A percentile compares a stretch with the other conserved stretches of the same genome.
Conservation (phyloP, 352 stramenopile species). For the Phytophthora foliorum region DNA sequence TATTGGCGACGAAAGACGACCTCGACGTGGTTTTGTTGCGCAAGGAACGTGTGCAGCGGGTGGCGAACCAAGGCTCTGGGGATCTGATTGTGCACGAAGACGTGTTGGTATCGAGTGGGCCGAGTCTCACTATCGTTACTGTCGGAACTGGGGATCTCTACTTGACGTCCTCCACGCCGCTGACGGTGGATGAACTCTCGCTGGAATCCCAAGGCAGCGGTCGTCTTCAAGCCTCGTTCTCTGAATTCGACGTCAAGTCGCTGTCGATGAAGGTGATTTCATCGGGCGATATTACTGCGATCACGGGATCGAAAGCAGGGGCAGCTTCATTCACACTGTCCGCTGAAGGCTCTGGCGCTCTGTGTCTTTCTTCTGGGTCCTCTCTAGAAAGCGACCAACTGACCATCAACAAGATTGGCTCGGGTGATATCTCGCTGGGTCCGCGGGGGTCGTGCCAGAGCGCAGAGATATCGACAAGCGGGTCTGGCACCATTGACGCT, state of each 20-base stretch:
- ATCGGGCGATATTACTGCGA: constrained; percentile 9
- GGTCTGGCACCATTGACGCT: constrained; percentile 25
- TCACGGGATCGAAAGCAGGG: neutral
- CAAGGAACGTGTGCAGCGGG: constrained; percentile 15
- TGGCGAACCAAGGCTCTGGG: constrained; percentile 32
- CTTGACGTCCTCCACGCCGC: neutral
- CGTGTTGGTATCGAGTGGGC: constrained; percentile 21
- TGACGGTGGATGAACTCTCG: constrained; percentile 20
- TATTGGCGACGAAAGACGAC: constrained; percentile 7
- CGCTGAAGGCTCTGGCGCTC: constrained; percentile 16
- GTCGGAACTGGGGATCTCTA: constrained; percentile 24
- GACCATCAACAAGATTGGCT: constrained; percentile 20
- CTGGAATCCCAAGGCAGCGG: constrained; percentile 28
- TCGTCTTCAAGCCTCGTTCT: constrained; percentile 22
- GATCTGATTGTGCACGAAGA: constrained; percentile 20
- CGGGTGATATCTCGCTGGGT: constrained; percentile 23
- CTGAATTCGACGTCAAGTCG: constrained; percentile 24
- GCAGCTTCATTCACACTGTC: neutral
- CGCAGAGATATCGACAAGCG: constrained; percentile 19
- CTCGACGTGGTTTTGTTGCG: constrained; percentile 33
- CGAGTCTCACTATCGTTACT: constrained; percentile 13
- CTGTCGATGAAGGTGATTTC: constrained; percentile 5
- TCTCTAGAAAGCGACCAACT: constrained; percentile 16
- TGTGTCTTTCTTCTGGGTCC: constrained; percentile 19
- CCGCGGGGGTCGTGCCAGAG: constrained; percentile 20